These are phyloP conservation scores for Coniochaeta sp. DNA, from an alignment of 2,329 filamentous ascomycete genomes.

Conservation along the genomic window DNA sequence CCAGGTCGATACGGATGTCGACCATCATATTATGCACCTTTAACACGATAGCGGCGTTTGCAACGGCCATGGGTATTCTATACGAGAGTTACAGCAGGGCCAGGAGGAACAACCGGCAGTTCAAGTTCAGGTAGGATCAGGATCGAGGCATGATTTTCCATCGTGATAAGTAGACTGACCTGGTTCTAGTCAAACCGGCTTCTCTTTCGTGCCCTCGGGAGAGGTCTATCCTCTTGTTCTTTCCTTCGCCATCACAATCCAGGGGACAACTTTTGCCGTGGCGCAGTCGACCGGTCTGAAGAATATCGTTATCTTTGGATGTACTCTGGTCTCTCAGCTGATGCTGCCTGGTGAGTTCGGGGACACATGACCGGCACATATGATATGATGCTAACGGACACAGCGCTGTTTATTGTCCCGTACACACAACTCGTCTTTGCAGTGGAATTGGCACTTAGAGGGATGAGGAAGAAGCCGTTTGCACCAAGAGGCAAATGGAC, in stretches of 20 bases:
- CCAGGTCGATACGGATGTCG: slow-evolving; percentile 52
- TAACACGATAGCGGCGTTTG: slow-evolving; percentile 51
- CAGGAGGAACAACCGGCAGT: slow-evolving; percentile 30
- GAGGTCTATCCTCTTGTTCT: slow-evolving; percentile 49
- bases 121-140: slow-evolving; percentile 31
- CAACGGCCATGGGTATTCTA: slow-evolving; percentile 47
- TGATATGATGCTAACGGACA: neutral
- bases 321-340: slow-evolving; percentile 45
- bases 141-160: neutral
- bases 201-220: slow-evolving; percentile 35
- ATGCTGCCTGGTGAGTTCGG: slow-evolving; percentile 47
- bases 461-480: slow-evolving; percentile 47
- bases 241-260: slow-evolving; percentile 48
- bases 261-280: slow-evolving; percentile 49
- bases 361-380: neutral
- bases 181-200: slow-evolving; percentile 24
- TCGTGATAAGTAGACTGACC: neutral
- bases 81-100: slow-evolving; percentile 44
- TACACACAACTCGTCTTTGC: slow-evolving; percentile 60
- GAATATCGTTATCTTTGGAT: slow-evolving; percentile 41
- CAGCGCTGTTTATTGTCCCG: slow-evolving; percentile 60
- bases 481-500: slow-evolving; percentile 52
- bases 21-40: slow-evolving; percentile 54
- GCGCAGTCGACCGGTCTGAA: slow-evolving; percentile 49
- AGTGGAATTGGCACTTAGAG: slow-evolving; percentile 50